These are phyloP conservation scores for Trichoderma lentiforme DNA, from an alignment of 2,329 filamentous ascomycete species.

Conservation along the genomic window DNA sequence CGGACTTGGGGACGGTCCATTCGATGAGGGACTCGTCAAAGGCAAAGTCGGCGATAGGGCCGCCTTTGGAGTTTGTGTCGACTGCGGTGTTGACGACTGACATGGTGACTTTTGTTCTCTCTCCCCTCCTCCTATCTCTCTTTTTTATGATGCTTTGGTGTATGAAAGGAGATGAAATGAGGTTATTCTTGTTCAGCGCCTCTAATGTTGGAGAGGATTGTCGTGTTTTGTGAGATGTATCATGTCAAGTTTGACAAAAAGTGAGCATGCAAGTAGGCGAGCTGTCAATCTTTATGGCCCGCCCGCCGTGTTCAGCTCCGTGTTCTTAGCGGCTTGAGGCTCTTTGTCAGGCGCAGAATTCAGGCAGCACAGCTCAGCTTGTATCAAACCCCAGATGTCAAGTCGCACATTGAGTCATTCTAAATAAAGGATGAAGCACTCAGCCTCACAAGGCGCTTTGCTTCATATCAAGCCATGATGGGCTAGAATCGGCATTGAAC, in stretches of 20 bases:
- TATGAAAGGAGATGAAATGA: not conserved
- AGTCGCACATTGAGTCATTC: not conserved
- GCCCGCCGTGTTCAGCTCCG: not conserved
- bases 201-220: not conserved
- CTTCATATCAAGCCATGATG: not conserved
- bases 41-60: not conserved
- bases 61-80: not conserved
- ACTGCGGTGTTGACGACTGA: not conserved
- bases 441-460: not conserved
- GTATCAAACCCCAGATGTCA: not conserved
- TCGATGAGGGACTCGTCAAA: conserved; percentile 16
- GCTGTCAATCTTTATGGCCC: not conserved
- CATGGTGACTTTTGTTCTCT: not conserved
- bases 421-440: not conserved
- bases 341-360: not conserved
- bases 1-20: conserved; percentile 1
- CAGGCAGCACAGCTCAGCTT: not conserved
- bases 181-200: not conserved
- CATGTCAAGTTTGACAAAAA: not conserved
- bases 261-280: not conserved
- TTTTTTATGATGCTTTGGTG: not conserved
- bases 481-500: not conserved
- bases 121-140: too few relatives aligned
- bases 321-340: not conserved
- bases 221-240: not conserved